Conservation (phyloP, 306 rosid species). For the Pterocarpus santalinus region DNA sequence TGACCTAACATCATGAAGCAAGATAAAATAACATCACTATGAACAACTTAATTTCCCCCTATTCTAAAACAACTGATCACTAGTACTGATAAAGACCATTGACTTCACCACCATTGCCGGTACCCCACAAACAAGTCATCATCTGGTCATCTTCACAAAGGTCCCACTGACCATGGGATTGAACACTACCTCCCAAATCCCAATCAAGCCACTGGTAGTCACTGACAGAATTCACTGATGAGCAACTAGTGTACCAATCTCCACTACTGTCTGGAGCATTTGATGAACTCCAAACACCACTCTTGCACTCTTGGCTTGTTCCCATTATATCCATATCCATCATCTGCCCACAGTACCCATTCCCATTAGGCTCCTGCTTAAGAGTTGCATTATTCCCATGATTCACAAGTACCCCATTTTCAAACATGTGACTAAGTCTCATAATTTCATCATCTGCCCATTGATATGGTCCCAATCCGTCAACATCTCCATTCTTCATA, state of each 20-base stretch:
- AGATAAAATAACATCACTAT: background rate
- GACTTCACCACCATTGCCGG: constrained; percentile 35
- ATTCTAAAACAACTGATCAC: background rate
- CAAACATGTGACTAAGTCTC: constrained; percentile 48
- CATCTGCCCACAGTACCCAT: background rate
- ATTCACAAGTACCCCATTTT: constrained; percentile 32
- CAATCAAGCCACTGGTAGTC: constrained; percentile 64
- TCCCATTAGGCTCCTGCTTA: constrained; percentile 29
- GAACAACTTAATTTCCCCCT: background rate
- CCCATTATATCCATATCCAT: constrained; percentile 42
- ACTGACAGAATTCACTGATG: constrained; percentile 51
- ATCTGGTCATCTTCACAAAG: constrained; percentile 51
- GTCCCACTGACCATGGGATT: constrained; percentile 48
- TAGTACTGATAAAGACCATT: background rate
- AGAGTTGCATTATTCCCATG: constrained; percentile 20
- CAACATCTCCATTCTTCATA: constrained; percentile 40
- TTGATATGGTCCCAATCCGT: constrained; percentile 54
- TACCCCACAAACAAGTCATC: constrained; percentile 57
- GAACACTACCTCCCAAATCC: constrained; percentile 53
- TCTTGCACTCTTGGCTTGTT: constrained; percentile 26
- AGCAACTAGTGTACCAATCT: constrained; percentile 40
- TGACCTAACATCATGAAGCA: background rate
- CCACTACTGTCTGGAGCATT: constrained; percentile 50
- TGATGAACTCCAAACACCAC: constrained; percentile 46
- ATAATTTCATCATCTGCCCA: constrained; percentile 58